Evolutionary conservation across 768 basidiomycete genomes (phyloP).

Genomic region (Mrakia gelida): DNA sequence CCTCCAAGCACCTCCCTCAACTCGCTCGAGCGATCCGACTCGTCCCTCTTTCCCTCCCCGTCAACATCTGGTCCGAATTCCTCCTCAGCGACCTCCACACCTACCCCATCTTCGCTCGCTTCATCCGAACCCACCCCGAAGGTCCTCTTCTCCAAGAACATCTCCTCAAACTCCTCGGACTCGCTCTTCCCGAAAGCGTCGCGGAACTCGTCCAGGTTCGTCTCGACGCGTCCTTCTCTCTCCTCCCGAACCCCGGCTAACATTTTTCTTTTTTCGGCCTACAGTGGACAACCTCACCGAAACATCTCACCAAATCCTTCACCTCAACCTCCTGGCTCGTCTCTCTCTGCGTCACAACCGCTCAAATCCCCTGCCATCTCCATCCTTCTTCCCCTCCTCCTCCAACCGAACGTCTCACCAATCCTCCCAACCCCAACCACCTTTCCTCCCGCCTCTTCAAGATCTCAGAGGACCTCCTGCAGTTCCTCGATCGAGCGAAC

Average conservation of each 20-base stretch:
- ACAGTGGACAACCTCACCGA: background rate
- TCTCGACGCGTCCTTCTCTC: background rate
- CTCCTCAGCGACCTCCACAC: background rate
- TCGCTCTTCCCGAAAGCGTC: background rate
- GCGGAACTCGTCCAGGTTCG: background rate
- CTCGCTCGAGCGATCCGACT: background rate
- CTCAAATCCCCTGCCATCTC: conserved; percentile 1
- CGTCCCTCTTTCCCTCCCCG: background rate
- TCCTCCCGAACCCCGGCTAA: background rate
- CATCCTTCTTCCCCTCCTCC: background rate
- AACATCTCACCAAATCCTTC: background rate
- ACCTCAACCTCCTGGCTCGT: background rate
- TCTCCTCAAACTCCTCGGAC: background rate
- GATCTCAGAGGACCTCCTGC: background rate
- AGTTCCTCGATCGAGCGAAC: conserved; percentile 8
- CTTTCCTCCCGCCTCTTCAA: conserved; percentile 7
- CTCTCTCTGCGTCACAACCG: background rate
- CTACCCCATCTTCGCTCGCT: conserved; percentile 3
- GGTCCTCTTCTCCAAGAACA: background rate
- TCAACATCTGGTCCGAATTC: background rate
- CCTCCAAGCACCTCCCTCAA: background rate
- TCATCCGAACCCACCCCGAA: conserved; percentile 9
- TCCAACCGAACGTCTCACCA: background rate
- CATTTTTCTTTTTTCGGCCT: no score
- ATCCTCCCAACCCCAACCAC: background rate